Percentiles rank a stretch among this genome's conserved stretches.
phyloP scores from a whole-genome alignment of 768 basidiomycete species.

The Plicaturopsis crispa region DNA sequence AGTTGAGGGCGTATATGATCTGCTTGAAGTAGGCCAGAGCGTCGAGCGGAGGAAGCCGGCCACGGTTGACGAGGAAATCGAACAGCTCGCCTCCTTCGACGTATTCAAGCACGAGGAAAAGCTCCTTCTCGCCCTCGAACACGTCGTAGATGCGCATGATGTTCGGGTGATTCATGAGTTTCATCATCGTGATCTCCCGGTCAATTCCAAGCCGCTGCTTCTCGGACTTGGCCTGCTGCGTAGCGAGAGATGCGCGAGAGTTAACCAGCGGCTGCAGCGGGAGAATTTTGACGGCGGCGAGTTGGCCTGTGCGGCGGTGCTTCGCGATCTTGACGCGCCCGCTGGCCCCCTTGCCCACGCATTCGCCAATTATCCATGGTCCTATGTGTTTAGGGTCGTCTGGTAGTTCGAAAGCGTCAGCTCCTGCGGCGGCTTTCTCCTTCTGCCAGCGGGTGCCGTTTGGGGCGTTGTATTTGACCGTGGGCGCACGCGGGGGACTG shows the following conservation, averaged over 20 bases:
- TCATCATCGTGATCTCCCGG: conserved; percentile 97
- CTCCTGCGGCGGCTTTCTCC: conserved; percentile 75
- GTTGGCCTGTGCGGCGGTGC: conserved; percentile 78
- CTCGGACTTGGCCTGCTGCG: conserved; percentile 64
- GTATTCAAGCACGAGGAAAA: conserved; percentile 92
- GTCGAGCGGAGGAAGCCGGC: conserved; percentile 71
- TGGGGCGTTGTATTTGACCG: conserved; percentile 62
- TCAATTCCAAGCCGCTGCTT: conserved; percentile 85
- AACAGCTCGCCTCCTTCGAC: conserved; percentile 96
- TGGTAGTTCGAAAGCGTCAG: conserved; percentile 69
- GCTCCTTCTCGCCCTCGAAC: conserved; percentile 85
- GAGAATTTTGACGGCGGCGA: conserved; percentile 94
- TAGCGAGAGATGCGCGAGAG: conserved; percentile 61
- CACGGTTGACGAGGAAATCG: conserved; percentile 89
- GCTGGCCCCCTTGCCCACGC: conserved; percentile 89
- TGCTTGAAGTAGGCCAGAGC: conserved; percentile 93
- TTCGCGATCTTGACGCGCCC: conserved; percentile 93
- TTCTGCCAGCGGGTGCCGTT: conserved; percentile 82
- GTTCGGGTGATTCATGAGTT: conserved; percentile 97
- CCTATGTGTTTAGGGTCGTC: conserved; percentile 84
- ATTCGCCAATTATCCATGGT: conserved; percentile 90
- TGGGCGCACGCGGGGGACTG: conserved; percentile 63
- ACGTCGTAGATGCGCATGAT: conserved; percentile 95
- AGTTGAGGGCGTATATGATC: conserved; percentile 90
- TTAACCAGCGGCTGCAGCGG: conserved; percentile 73